Evolutionary conservation across 2,329 filamentous ascomycete species (phyloP), one percentile per base, ranked within the genome.

Genomic region (Aspergillus ochraceus): DNA sequence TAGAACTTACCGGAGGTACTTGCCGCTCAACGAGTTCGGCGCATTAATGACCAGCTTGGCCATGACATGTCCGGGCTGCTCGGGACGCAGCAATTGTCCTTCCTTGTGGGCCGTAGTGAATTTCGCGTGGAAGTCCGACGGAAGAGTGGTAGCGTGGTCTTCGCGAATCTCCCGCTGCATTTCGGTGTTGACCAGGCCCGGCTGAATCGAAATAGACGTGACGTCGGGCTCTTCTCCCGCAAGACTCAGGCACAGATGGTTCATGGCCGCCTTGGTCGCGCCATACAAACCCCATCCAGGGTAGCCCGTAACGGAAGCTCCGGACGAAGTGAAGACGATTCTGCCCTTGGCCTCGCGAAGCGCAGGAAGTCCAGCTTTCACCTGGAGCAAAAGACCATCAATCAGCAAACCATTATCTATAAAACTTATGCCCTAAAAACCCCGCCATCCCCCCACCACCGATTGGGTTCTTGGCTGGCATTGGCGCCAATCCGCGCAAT

Each of bases 41-140:
- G 87, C 90, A 51, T 84, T 80, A 17, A 91, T 74, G 0, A 88
- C 88, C 63, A 98, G 80, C 68, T 86, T 89, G 3, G 92, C 93
- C 76, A 98, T 94, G 12, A 97, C 91, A 75, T 88, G 80, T 0
- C 92, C 94, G 0, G 94, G 91, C 76, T 92, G 89, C 68, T 97
- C 91, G 0, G 93, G 91, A 76, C 84, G 87, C 64, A 97, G 80
- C 53, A 98, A 77, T 53, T 84, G 84, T 14, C 92, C 92, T 6
- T 84, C 82, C 64, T 87, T 83, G 71, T 92, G 89, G 17, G 90
- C 83, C 1, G 85, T 80, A 12, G 86, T 80, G 68, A 98, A 98
- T 67, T 84, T 87, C 19, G 79, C 75, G 24, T 80, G 80, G 66
- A 88, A 84, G 55, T 81, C 80, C 20, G 77, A 76, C 64, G 85